phyloP scores from a whole-genome alignment of 1,284 basidiomycete species.

The Boletus sp. region DNA sequence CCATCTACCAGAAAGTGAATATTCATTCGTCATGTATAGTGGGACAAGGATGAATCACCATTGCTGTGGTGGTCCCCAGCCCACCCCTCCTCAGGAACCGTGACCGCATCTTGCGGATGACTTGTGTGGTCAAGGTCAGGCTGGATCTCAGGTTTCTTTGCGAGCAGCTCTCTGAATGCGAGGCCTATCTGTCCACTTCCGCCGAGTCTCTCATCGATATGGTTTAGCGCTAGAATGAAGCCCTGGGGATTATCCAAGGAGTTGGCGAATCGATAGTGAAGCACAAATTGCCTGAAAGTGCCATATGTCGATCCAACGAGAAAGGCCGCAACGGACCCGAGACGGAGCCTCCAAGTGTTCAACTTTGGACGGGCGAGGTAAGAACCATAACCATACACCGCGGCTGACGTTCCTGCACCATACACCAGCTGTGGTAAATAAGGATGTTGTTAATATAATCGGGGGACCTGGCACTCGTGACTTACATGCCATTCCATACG shows the following conservation, averaged over 20 bases:
- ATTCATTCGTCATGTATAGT: neutral
- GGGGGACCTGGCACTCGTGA: too few relatives aligned
- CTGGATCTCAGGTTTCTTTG: slow-evolving; percentile 14
- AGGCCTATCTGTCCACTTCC: slow-evolving; percentile 27
- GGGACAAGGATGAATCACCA: slow-evolving; percentile 10
- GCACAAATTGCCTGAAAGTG: slow-evolving; percentile 40
- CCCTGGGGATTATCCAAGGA: slow-evolving; percentile 45
- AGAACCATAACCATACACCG: slow-evolving; percentile 29
- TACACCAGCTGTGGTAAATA: slow-evolving; percentile 24
- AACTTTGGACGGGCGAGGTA: slow-evolving; percentile 30
- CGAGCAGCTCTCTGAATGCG: slow-evolving; percentile 21
- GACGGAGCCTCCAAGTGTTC: slow-evolving; percentile 24
- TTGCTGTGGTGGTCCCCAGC: slow-evolving; percentile 9
- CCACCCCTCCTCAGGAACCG: slow-evolving; percentile 26
- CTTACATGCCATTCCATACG: slow-evolving; percentile 43
- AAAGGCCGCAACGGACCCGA: slow-evolving; percentile 26
- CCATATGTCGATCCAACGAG: slow-evolving; percentile 30
- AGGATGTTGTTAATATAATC: slow-evolving; percentile 6
- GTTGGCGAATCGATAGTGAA: slow-evolving; percentile 44
- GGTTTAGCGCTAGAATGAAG: slow-evolving; percentile 39
- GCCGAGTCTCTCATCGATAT: slow-evolving; percentile 36
- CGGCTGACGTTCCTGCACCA: slow-evolving; percentile 26
- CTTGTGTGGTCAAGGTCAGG: slow-evolving; percentile 5
- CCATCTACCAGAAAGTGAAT: slow-evolving; percentile 6
- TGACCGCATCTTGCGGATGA: slow-evolving; percentile 9